Base-by-base conservation (phyloP, 345 rosid genomes). In the Erysimum cheiranthoides region DNA sequence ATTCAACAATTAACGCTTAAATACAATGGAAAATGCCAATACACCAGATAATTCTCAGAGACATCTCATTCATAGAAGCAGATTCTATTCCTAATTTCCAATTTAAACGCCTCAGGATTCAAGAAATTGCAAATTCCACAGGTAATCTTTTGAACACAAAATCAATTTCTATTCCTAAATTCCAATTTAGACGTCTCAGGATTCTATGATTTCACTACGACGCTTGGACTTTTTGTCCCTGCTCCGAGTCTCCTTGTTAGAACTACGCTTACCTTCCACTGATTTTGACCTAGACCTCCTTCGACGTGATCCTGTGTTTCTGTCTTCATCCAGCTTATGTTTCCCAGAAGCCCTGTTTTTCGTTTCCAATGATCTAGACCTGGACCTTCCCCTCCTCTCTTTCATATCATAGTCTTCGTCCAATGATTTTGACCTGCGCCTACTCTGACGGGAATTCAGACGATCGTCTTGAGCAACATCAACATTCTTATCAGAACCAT, bases 211-310 rank as follows among this genome's bases (percentile, higher is more conserved):
- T 78, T 91, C 81, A 13, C 82, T 88, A 53, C 40, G 85, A 76
- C 77, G 85, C 75, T 83, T 90, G 59, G 90, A 80, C 75, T 77
- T 85, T 73, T 56, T 86, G 71, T 84, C 86, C 75, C 84, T 81
- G 63, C 78, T 81, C 68, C 74, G 82, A 56, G 73, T 77, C 62
- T 82, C 87, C 80, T 83, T 90, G 65, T 52, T 74, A 42, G 76
- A 63, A 38, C 49, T 65, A 50, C 63, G 83, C 73, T 80, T 84
- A 81, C 71, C 82, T 75, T 92, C 94, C 45, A 78, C 65, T 79
- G 94, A 92, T 68, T 82, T 81, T 61, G 97, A 92, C 80, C 90
- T 82, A 47, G 98, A 92, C 50, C 86, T 86, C 82, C 85, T 87
- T 73, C 81, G 85, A 76, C 61, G 83, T 74, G 79, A 81, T 79